Percentiles rank a stretch among this genome's conserved stretches.
These are phyloP conservation scores for Sugiyamaella chiloensis DNA, from an alignment of 805 yeast species.

Conservation along the genomic window DNA sequence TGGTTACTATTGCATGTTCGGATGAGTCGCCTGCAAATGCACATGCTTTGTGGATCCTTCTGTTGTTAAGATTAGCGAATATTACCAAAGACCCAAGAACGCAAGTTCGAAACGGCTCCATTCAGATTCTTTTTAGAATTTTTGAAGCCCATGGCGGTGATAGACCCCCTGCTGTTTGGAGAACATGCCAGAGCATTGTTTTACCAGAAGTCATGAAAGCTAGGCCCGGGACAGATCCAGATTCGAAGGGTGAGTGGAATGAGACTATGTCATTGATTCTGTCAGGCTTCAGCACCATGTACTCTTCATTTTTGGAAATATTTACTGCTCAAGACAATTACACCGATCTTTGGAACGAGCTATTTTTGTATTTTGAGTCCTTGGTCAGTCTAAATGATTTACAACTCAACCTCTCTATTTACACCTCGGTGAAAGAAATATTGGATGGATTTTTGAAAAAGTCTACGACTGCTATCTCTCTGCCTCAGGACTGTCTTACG, in stretches of 20 bases:
- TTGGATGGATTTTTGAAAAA: conserved; percentile 28
- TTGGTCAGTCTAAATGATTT: conserved; percentile 37
- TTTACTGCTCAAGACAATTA: conserved; percentile 32
- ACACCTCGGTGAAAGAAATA: conserved; percentile 50
- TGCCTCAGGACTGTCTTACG: conserved; percentile 18
- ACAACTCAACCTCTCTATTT: conserved; percentile 57
- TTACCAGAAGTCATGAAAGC: conserved; percentile 41
- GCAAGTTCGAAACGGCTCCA: conserved; percentile 85
- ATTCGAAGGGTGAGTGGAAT: conserved; percentile 39
- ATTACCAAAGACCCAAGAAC: conserved; percentile 63
- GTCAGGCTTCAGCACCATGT: conserved; percentile 64
- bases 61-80: conserved; percentile 58
- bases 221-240: conserved; percentile 23
- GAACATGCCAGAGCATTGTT: conserved; percentile 59
- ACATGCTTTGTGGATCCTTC: conserved; percentile 58
- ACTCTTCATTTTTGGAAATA: conserved; percentile 45
- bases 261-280: conserved; percentile 63
- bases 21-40: conserved; percentile 19
- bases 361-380: conserved; percentile 48
- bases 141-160: conserved; percentile 64
- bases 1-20: conserved; percentile 28
- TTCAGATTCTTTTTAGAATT: conserved; percentile 83
- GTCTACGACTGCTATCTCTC: background rate
- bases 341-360: conserved; percentile 51
- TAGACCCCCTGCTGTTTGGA: conserved; percentile 57